Base-by-base conservation (phyloP, 1,284 basidiomycete genomes). In the Microbotryum scabiosae region DNA sequence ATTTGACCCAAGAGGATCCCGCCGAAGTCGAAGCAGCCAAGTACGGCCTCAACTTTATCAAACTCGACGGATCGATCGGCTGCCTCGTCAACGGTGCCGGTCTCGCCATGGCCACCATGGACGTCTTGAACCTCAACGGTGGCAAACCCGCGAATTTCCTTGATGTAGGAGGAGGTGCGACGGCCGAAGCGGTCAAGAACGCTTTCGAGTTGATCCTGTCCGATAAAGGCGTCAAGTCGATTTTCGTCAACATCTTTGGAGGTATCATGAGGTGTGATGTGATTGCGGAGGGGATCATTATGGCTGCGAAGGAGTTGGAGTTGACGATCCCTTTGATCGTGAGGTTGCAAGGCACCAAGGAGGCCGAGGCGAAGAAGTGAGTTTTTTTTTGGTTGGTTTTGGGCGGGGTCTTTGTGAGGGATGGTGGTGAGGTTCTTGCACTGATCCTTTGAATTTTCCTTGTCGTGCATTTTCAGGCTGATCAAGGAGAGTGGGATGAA, bases 41-140 rank as follows among this genome's bases (percentile, higher is more conserved):
- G 77, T 90, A 88, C 70, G 88, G 90, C 73, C 82, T 98, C 73
- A 98, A 97, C 82, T 97, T 97, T 76, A 98, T 98, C 83, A 97
- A 99, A 80, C 86, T 99, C 54, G 96, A 99, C 74, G 96, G 96
- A 45, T 90, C 85, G 78, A 87, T 99, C 67, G 96, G 96, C 48
- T 99, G 96, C 78, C 81, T 99, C 62, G 96, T 99, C 68, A 99
- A 99, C 75, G 96, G 96, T 72, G 96, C 96, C 62, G 96, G 96
- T 75, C 81, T 99, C 63, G 96, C 96, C 57, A 99, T 99, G 96
- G 96, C 96, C 32, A 99, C 96, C 57, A 98, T 99, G 93, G 96
- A 99, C 74, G 94, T 98, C 43, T 82, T 99, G 61, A 85, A 93
- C 64, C 81, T 97, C 61, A 89, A 96, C 74, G 93, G 94, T 60